Evolutionary conservation across 345 rosid genomes (phyloP), one percentile per base, ranked within the genome.

Genomic region (Reutealis trisperma): DNA sequence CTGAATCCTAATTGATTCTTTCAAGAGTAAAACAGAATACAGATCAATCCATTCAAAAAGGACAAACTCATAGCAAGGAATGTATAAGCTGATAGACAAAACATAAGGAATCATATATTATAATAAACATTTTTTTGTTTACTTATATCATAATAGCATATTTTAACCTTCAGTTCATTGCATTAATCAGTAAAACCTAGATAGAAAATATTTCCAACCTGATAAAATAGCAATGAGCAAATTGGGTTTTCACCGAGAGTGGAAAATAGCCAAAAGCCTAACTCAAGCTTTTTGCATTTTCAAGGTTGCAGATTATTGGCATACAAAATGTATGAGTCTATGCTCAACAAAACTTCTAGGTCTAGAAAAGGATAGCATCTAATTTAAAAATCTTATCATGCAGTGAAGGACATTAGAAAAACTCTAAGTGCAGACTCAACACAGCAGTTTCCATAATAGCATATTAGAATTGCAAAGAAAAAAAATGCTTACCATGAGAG

Each of bases 401-500:
- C 54, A 41, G n/a, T 19, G 34, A 61, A 42, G n/a, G 57, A 45
- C 30, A 61, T 13, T 57, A 19, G n/a, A 19, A 24, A 73, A 45
- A 64, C 42, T 27, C 49, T 5, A n/a, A 15, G 18, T n/a, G 42
- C 62, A 9, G 44, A 19, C 8, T 18, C 24, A 54, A 57, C 74
- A 57, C 13, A 57, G 37, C 41, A 37, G 6, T 37, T 37, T 6
- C 41, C 41, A 4, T 37, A 37, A 37, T 0, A 37, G 5, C 5
- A 37, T 37, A 37, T 37, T 37, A 37, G 41, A 37, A 37, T 37
- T 37, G 41, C 41, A 37, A 37, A 37, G 41, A 54, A 55, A 25
- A 25, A 22, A 57, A 72, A 67, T 37, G 41, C 88, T 89, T 85
- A 93, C 99, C 93, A 70, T 93, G 96, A 34, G 99, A 95, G 73